phyloP scores from a whole-genome alignment of 768 basidiomycete genomes.

The Lyophyllum atratum region DNA sequence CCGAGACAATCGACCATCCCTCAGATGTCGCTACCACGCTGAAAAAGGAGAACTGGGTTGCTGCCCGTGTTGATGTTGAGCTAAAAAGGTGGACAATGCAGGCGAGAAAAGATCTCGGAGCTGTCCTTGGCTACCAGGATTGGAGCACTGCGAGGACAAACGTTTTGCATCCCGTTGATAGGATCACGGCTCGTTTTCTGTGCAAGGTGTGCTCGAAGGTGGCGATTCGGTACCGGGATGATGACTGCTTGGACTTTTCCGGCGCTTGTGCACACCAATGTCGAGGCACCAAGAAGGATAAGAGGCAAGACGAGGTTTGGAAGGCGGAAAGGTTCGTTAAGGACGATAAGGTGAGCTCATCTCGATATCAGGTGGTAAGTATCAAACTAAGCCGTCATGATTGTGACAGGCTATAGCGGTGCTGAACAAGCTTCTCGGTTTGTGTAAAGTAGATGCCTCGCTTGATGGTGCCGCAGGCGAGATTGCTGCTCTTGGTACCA shows the following conservation, averaged over 20 bases:
- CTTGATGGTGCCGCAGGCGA: slow-evolving; percentile 22
- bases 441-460: slow-evolving; percentile 28
- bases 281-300: slow-evolving; percentile 29
- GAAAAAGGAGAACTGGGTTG: slow-evolving; percentile 30
- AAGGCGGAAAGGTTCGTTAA: slow-evolving; percentile 51
- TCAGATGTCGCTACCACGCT: slow-evolving; percentile 22
- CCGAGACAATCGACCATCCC: slow-evolving; percentile 9
- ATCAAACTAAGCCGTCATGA: background rate
- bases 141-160: slow-evolving; percentile 54
- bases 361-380: background rate
- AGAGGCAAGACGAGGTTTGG: slow-evolving; percentile 40
- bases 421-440: slow-evolving; percentile 37
- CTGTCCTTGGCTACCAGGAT: slow-evolving; percentile 47
- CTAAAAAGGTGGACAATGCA: slow-evolving; percentile 49
- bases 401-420: slow-evolving; percentile 46
- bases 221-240: slow-evolving; percentile 31
- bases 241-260: slow-evolving; percentile 54
- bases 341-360: slow-evolving; percentile 52
- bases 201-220: slow-evolving; percentile 54
- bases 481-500: slow-evolving; percentile 25
- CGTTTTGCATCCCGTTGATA: slow-evolving; percentile 54
- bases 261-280: slow-evolving; percentile 66
- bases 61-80: slow-evolving; percentile 41
- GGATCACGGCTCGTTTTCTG: slow-evolving; percentile 58
- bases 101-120: slow-evolving; percentile 45